Base-by-base conservation (phyloP, 768 basidiomycete species). In the Suillus occidentalis region DNA sequence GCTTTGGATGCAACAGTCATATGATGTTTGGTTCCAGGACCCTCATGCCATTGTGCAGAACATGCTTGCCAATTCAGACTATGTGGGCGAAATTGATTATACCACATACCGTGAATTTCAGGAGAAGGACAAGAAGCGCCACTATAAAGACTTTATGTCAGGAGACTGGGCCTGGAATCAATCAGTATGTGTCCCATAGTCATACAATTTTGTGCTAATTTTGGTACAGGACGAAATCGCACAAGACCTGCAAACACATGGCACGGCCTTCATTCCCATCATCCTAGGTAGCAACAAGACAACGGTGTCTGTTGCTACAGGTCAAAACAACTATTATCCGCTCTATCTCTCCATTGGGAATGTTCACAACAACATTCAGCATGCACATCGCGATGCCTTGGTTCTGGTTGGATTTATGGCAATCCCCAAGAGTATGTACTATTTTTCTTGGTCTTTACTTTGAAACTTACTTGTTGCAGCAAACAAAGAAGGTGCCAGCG, bases 11-110 rank as follows among this genome's bases (percentile, higher is more conserved):
- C 40, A 42, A 42, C 14, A 42, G 43, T 43, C 60, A 6, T 76
- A 70, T 59, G 70, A 74, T 52, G 69, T 76, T 43, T 76, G 72
- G 72, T 76, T 68, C 62, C 64, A 70, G n/a, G 64, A 70, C 55
- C 71, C 72, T 1, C 65, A 63, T 20, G 47, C 57, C 6, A 65
- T 71, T 16, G 61, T 68, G 34, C 62, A 58, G 8, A 70, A 71
- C 39, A 65, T 70, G 64, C 66, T 74, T 4, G 37, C 55, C 8
- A 73, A 72, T 60, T 71, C 71, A 4, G 70, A 70, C 56, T 73
- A 71, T 47, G 58, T 43, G 1, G 60, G 63, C 10, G 67, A 68
- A 36, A 67, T 73, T 37, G 70, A 76, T 64, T 64, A 58, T n/a
- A 53, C 59, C 42, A 64, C 70, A 13, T 68, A 43, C 20, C 18